Evolutionary conservation across 768 basidiomycete genomes (phyloP), one percentile per base, ranked within the genome.

Genomic region (Hortiboletus campestris): DNA sequence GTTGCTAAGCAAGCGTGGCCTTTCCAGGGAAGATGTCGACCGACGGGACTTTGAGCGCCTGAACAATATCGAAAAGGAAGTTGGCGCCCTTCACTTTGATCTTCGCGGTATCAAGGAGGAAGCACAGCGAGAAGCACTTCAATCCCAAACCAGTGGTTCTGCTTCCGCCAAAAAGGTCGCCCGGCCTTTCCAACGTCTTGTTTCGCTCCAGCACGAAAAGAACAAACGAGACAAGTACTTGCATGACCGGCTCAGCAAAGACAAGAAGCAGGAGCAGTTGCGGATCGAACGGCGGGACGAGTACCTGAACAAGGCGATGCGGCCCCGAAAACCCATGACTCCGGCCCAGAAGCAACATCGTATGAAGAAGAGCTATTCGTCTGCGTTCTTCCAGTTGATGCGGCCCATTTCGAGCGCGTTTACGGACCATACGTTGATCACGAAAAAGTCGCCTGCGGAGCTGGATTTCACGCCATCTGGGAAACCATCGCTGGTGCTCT

Each of bases 321-420:
- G 79, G 41, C 69, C 73, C 6, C 75, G 77, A 36, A 80, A 84
- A 44, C 82, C 81, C 53, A 75, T 79, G 55, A 69, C 76, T 0
- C 68, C 78, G 5, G 75, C 72, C n/a, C 82, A 83, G 65, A 89
- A 91, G 70, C 86, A 87, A 53, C 88, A 90, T 58, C 80, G 89
- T n/a, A 84, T 86, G 72, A 92, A 92, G 80, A 89, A 91, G 73
- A 91, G 89, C 75, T 88, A 91, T 78, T 91, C 82, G 19, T 77
- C 85, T 1, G 86, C 88, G 6, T 88, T 93, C 70, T 80, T 92
- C 73, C 87, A 84, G 63, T 78, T 92, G 74, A 92, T 92, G 86
- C 81, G 91, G n/a, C 91, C 91, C 2, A 85, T 92, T 49, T 94
- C 91, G 16, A 91, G 84, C 57, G 91, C 91, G 2, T 93, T 93